phyloP scores from a whole-genome alignment of 2,329 filamentous ascomycete genomes.

The Aureobasidium melanogenum region DNA sequence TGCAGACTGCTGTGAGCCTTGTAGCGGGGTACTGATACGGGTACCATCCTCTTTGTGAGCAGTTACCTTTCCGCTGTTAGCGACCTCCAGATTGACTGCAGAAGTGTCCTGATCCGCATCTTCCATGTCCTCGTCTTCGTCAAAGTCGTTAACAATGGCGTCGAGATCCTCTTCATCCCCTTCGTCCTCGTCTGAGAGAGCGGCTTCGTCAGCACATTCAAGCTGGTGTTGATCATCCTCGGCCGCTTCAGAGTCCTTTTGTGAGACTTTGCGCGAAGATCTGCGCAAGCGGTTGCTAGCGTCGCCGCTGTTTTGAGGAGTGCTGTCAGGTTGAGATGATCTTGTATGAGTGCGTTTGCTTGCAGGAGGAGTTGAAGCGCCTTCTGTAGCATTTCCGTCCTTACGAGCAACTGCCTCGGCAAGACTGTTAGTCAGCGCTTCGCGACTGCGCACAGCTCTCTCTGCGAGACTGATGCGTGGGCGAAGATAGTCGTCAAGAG shows the following conservation, averaged over 20 bases:
- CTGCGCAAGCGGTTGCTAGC: constrained; percentile 20
- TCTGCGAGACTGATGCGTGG: constrained; percentile 79
- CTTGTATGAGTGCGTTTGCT: not conserved
- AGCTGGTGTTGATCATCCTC: constrained; percentile 60
- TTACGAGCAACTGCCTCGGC: constrained; percentile 40
- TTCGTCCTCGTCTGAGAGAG: constrained; percentile 54
- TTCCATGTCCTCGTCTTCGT: constrained; percentile 68
- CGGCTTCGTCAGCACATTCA: constrained; percentile 89
- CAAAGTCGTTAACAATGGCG: constrained; percentile 81
- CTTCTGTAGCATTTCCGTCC: constrained; percentile 50
- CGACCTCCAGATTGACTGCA: constrained; percentile 86
- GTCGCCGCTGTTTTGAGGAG: constrained; percentile 2
- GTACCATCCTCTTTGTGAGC: constrained; percentile 89
- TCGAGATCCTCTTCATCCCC: constrained; percentile 56
- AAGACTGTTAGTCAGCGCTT: constrained; percentile 58
- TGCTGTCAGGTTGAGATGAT: constrained; percentile 5
- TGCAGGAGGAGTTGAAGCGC: constrained; percentile 12
- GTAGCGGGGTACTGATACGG: constrained; percentile 71
- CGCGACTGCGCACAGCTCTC: constrained; percentile 51
- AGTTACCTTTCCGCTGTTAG: constrained; percentile 75
- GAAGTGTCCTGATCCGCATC: constrained; percentile 67
- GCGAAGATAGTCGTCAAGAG: constrained; percentile 87
- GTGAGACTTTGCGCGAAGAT: constrained; percentile 24
- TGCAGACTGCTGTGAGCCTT: constrained; percentile 34
- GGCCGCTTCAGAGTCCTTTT: constrained; percentile 37